phyloP scores from a whole-genome alignment of 768 basidiomycete species.

The Rhizopogon vulgaris region DNA sequence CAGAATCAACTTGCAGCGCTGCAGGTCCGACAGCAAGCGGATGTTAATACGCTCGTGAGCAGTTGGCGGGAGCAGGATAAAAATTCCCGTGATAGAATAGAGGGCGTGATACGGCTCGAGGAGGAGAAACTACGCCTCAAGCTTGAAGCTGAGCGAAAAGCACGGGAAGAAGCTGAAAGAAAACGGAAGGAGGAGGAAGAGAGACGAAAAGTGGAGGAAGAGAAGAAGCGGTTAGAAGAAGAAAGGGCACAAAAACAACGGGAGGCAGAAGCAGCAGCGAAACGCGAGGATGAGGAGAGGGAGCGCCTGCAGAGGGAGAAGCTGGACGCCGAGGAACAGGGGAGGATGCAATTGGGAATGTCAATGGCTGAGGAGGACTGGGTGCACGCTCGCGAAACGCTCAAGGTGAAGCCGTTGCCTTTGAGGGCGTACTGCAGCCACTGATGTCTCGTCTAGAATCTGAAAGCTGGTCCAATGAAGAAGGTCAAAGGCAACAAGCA shows the following conservation, averaged over 20 bases:
- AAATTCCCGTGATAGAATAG: constrained; percentile 51
- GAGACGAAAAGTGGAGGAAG: constrained; percentile 36
- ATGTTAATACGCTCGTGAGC: constrained; percentile 38
- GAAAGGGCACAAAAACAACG: constrained; percentile 34
- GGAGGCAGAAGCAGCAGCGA: constrained; percentile 24
- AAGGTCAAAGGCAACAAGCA: constrained; percentile 53
- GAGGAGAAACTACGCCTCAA: constrained; percentile 50
- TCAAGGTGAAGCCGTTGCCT: constrained; percentile 40
- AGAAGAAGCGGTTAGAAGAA: constrained; percentile 34
- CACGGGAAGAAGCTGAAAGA: constrained; percentile 41
- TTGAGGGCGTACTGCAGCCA: constrained; percentile 11
- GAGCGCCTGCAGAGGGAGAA: constrained; percentile 30
- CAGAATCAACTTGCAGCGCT: constrained; percentile 38
- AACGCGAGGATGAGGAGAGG: constrained; percentile 27
- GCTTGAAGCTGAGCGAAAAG: constrained; percentile 52
- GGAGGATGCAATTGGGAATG: constrained; percentile 42
- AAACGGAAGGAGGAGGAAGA: constrained; percentile 44
- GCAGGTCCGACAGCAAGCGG: constrained; percentile 37
- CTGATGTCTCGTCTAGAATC: constrained; percentile 33
- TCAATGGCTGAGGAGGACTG: constrained; percentile 60
- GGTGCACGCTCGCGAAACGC: constrained; percentile 44
- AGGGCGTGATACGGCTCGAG: constrained; percentile 55
- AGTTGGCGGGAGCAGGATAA: constrained; percentile 41
- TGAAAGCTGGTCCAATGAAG: constrained; percentile 63
- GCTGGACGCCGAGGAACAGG: constrained; percentile 31